Evolutionary conservation across 192 early-diverging fungal species (phyloP).

Genomic region (Dimargaris cristalligena): DNA sequence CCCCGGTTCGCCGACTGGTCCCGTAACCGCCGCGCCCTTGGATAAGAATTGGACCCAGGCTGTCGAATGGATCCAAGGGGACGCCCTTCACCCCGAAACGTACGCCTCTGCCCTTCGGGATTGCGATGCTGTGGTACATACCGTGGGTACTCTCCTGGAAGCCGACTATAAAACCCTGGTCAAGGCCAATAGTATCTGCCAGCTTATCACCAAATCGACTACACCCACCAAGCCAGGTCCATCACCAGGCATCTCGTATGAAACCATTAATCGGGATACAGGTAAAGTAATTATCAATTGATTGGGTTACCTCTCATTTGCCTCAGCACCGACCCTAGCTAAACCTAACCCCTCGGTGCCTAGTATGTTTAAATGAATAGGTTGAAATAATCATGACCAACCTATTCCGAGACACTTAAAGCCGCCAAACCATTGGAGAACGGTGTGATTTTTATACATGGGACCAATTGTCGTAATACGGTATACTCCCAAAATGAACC

Average conservation of each 20-base stretch:
- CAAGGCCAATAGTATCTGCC: slow-evolving; percentile 20
- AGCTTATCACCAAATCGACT: neutral
- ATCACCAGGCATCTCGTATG: slow-evolving; percentile 35
- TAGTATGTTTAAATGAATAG: neutral
- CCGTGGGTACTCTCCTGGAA: slow-evolving; percentile 54
- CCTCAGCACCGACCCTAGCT: too few species aligned
- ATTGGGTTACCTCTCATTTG: too few species aligned
- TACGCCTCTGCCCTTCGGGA: slow-evolving; percentile 32
- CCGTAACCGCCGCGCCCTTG: neutral
- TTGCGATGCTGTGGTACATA: slow-evolving; percentile 49
- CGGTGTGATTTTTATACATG: too few species aligned
- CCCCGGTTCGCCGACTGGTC: too few species aligned
- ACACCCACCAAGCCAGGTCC: neutral
- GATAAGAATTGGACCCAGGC: slow-evolving; percentile 4
- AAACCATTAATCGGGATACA: slow-evolving; percentile 50
- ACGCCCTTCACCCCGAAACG: slow-evolving; percentile 40
- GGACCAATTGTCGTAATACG: too few species aligned
- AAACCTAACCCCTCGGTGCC: too few species aligned
- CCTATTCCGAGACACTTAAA: neutral
- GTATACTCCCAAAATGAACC: too few species aligned
- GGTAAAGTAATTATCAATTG: slow-evolving; percentile 22
- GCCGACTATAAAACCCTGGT: slow-evolving; percentile 40
- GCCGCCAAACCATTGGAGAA: too few species aligned
- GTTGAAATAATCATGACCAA: neutral
- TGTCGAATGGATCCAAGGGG: slow-evolving; percentile 42